These are phyloP conservation scores for Discostella pseudostelligera DNA, from an alignment of 108 stramenopile genomes.

Conservation along the genomic window DNA sequence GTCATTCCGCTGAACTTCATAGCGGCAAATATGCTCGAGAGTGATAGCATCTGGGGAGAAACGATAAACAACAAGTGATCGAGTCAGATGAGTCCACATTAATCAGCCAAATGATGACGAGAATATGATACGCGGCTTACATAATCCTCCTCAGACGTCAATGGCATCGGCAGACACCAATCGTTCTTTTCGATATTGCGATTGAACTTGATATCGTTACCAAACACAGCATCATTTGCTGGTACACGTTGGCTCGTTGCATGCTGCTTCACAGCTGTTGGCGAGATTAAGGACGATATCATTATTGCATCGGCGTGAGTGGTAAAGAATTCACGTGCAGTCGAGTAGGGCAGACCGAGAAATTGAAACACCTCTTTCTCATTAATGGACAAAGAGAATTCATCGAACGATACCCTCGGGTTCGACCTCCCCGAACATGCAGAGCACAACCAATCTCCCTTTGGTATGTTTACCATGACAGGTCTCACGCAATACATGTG, in stretches of 20 bases:
- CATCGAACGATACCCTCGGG: conserved; percentile 21
- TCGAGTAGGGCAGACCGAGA: conserved; percentile 37
- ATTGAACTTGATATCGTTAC: conserved; percentile 23
- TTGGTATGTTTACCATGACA: conserved; percentile 52
- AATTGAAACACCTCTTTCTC: conserved; percentile 16
- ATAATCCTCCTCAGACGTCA: conserved; percentile 25
- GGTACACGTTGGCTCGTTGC: conserved; percentile 15
- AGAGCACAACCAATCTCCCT: conserved; percentile 43
- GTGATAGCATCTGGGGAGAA: conserved; percentile 5
- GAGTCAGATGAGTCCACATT: background rate
- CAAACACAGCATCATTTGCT: conserved; percentile 18
- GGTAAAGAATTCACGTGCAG: conserved; percentile 20
- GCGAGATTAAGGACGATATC: conserved; percentile 15
- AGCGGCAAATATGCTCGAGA: conserved; percentile 40
- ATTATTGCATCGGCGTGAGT: conserved; percentile 33
- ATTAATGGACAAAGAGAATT: conserved; percentile 10
- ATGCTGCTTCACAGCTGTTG: conserved; percentile 21
- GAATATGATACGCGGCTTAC: conserved; percentile 10
- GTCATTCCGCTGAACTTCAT: conserved; percentile 43
- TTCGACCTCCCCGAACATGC: conserved; percentile 21
- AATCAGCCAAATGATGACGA: background rate
- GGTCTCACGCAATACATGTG: conserved; percentile 53
- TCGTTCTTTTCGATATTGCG: conserved; percentile 30
- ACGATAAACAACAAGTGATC: background rate
- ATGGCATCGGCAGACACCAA: conserved; percentile 27